Evolutionary conservation across 2,329 filamentous ascomycete genomes (phyloP).

Genomic region (Aschersonia sp.): DNA sequence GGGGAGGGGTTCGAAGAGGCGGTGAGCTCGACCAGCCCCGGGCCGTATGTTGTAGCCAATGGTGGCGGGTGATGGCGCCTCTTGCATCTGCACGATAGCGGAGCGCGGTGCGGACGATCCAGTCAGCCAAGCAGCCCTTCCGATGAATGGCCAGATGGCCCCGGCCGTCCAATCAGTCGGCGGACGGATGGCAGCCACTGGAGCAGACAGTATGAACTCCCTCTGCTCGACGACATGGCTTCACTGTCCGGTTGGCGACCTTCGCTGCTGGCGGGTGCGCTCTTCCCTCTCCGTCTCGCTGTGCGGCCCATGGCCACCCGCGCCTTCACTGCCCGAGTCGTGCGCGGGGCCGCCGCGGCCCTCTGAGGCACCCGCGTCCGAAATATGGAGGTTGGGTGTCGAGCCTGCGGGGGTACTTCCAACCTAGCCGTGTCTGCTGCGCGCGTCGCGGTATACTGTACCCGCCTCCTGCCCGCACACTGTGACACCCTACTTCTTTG

Average conservation of each 20-base stretch:
- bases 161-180: neutral
- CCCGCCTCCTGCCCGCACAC: neutral
- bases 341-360: too few relatives aligned
- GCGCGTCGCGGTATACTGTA: neutral
- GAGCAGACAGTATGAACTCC: neutral
- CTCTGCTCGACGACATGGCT: too few relatives aligned
- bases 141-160: neutral
- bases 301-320: too few relatives aligned
- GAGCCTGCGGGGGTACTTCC: too few relatives aligned
- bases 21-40: constrained; percentile 21
- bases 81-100: constrained; percentile 13
- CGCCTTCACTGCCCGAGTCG: too few relatives aligned
- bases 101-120: constrained; percentile 11
- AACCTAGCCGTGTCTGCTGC: too few relatives aligned
- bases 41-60: constrained; percentile 20
- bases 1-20: constrained; percentile 19
- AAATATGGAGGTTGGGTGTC: neutral
- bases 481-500: neutral
- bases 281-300: too few relatives aligned
- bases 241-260: too few relatives aligned
- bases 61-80: constrained; percentile 14
- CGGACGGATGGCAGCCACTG: neutral
- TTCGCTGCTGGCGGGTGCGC: too few relatives aligned
- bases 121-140: constrained; percentile 2
- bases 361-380: neutral